A percentile compares a stretch with the other conserved stretches of the same genome.
These are phyloP conservation scores for Cyclocybe cylindracea DNA, from an alignment of 768 basidiomycete species.

Conservation along the genomic window DNA sequence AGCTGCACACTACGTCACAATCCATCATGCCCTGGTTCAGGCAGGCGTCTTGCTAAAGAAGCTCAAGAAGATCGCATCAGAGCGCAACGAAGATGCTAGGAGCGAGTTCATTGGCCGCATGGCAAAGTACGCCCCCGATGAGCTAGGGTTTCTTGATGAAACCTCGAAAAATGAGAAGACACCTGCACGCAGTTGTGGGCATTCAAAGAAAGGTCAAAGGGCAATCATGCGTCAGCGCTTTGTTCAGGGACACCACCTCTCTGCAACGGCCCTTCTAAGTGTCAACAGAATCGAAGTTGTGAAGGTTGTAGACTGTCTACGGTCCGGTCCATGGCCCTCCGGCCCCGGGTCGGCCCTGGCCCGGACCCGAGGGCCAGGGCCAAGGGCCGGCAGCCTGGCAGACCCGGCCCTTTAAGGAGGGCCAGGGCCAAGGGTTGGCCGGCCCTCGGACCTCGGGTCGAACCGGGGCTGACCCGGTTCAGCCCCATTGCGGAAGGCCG, in stretches of 20 bases:
- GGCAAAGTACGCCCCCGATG: constrained; percentile 24
- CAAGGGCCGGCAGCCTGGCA: too few relatives aligned
- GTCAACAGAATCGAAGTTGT: constrained; percentile 26
- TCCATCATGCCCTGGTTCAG: constrained; percentile 24
- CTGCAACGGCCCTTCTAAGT: constrained; percentile 23
- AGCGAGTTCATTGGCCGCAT: constrained; percentile 24
- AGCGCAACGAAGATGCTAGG: constrained; percentile 21
- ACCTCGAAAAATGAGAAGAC: constrained; percentile 26
- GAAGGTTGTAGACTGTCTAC: constrained; percentile 27
- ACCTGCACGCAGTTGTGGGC: constrained; percentile 7
- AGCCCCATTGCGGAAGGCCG: too few relatives aligned
- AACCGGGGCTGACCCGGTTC: too few relatives aligned
- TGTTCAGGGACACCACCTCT: too few relatives aligned
- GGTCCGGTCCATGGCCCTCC: too few relatives aligned
- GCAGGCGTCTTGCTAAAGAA: constrained; percentile 25
- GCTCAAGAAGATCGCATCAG: constrained; percentile 27
- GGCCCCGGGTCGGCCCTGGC: too few relatives aligned
- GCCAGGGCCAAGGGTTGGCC: too few relatives aligned
- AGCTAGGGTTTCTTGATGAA: constrained; percentile 33
- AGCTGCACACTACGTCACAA: constrained; percentile 29
- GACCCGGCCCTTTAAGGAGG: too few relatives aligned
- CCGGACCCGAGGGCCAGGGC: too few relatives aligned
- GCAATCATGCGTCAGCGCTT: too few relatives aligned
- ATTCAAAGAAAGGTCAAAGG: too few relatives aligned
- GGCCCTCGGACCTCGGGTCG: too few relatives aligned